These are phyloP conservation scores for Fagus sylvatica DNA, from an alignment of 306 rosid species.

Conservation along the genomic window DNA sequence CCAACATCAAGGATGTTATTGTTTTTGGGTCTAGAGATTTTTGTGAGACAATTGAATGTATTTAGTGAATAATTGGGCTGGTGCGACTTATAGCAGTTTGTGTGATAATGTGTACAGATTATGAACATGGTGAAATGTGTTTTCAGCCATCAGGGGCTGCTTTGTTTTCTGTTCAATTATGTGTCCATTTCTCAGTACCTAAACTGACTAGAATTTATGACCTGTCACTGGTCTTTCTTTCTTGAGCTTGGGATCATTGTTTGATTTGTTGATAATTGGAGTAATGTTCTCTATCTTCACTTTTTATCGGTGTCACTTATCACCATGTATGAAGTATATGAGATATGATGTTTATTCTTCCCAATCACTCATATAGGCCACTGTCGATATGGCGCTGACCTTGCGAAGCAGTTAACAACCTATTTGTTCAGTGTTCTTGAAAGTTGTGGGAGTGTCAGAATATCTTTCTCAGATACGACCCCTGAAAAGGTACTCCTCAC, in stretches of 20 bases:
- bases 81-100: too few species aligned
- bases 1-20: not conserved
- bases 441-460: conserved; percentile 87
- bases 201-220: not conserved
- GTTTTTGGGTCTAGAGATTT: not conserved
- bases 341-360: conserved; percentile 2
- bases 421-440: conserved; percentile 62
- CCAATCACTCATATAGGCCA: conserved; percentile 46
- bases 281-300: not conserved
- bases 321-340: not conserved
- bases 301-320: not conserved
- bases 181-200: not conserved
- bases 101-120: too few species aligned
- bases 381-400: conserved; percentile 81
- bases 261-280: not conserved
- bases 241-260: not conserved
- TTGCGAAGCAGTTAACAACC: conserved; percentile 75
- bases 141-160: not conserved
- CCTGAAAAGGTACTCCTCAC: conserved; percentile 63
- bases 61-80: not conserved
- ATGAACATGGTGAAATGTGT: not conserved
- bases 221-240: not conserved
- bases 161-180: not conserved
- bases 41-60: not conserved
- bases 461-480: conserved; percentile 89